Evolutionary conservation across 2,329 filamentous ascomycete species (phyloP).

Genomic region (Venturia pyrina): DNA sequence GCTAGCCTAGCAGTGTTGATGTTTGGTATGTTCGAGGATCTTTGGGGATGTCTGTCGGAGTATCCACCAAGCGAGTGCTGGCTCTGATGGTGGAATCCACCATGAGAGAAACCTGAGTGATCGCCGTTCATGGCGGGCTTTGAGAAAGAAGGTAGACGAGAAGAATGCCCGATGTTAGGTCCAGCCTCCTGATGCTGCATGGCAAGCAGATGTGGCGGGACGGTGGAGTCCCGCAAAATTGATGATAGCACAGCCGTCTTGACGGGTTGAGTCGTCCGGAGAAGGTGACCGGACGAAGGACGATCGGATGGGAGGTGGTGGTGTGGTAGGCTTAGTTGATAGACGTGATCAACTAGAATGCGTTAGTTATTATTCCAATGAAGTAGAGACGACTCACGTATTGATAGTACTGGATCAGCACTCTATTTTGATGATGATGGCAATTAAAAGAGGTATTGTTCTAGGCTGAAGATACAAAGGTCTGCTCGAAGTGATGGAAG

Average conservation of each 20-base stretch:
- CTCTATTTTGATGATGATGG: neutral
- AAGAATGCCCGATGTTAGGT: slow-evolving; percentile 47
- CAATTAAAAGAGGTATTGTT: neutral
- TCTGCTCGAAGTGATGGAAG: neutral
- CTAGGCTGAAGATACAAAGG: neutral
- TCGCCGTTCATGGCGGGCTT: slow-evolving; percentile 64
- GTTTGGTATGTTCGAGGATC: slow-evolving; percentile 69
- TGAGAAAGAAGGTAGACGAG: slow-evolving; percentile 54
- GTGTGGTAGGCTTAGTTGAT: neutral
- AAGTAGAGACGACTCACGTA: neutral
- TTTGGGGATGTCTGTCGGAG: slow-evolving; percentile 74
- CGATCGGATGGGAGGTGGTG: slow-evolving; percentile 6
- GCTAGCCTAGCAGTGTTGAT: slow-evolving; percentile 76
- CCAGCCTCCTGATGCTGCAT: slow-evolving; percentile 80
- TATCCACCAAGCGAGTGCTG: slow-evolving; percentile 62
- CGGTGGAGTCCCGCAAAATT: slow-evolving; percentile 69
- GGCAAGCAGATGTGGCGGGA: slow-evolving; percentile 74
- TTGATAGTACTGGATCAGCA: neutral
- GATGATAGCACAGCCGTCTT: slow-evolving; percentile 77
- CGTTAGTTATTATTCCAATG: neutral
- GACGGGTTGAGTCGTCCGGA: slow-evolving; percentile 52
- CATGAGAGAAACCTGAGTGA: slow-evolving; percentile 86
- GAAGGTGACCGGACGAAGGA: slow-evolving; percentile 28
- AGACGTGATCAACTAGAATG: neutral
- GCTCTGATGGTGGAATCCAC: slow-evolving; percentile 74